A percentile compares a stretch with the other conserved stretches of the same genome.
phyloP scores from a whole-genome alignment of 1,284 basidiomycete species.

The Leccinum variabile region DNA sequence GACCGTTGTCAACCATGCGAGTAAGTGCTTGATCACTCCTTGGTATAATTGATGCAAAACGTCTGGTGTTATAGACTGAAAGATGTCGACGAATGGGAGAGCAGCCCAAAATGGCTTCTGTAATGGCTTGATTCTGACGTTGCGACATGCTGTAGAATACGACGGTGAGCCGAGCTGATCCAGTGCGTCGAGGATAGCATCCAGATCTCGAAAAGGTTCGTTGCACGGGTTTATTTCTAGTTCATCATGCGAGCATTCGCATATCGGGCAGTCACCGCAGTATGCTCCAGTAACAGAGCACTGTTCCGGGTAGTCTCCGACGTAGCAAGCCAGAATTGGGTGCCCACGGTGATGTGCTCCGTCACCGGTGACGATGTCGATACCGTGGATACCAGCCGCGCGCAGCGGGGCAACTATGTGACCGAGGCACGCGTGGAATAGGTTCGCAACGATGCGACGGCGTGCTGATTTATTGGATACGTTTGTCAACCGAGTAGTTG shows the following conservation, averaged over 20 bases:
- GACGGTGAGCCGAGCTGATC: neutral
- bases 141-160: neutral
- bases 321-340: neutral
- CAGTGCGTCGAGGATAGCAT: neutral
- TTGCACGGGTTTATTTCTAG: neutral
- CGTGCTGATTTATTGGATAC: neutral
- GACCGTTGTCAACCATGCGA: neutral
- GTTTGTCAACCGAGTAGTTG: neutral
- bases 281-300: neutral
- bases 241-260: neutral
- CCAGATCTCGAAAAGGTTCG: neutral
- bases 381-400: neutral
- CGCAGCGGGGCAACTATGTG: neutral
- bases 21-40: neutral
- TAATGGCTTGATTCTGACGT: neutral
- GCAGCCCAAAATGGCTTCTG: neutral
- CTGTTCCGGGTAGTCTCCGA: neutral
- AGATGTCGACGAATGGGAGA: neutral
- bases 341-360: neutral
- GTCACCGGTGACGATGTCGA: neutral
- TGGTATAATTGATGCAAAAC: neutral
- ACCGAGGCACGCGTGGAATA: neutral
- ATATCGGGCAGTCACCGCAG: neutral
- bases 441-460: neutral
- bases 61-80: neutral